Evolutionary conservation across 768 basidiomycete genomes (phyloP).

Genomic region (Boletus fagicola): DNA sequence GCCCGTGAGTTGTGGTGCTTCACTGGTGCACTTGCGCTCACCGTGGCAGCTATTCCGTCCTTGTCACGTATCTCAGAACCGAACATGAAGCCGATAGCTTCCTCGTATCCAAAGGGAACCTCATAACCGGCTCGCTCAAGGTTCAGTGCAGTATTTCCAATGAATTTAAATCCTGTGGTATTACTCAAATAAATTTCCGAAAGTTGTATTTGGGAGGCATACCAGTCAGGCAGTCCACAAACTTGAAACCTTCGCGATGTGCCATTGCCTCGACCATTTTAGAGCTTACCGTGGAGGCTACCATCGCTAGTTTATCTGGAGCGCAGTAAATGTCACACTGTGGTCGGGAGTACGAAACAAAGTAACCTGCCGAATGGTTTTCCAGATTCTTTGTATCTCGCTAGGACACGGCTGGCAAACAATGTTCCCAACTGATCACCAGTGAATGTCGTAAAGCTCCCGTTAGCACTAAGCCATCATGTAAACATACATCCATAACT

Average conservation of each 20-base stretch:
- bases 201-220: background rate
- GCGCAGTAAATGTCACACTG: slow-evolving; percentile 36
- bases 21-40: slow-evolving; percentile 27
- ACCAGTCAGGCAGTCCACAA: slow-evolving; percentile 86
- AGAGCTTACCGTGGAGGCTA: slow-evolving; percentile 87
- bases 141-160: slow-evolving; percentile 76
- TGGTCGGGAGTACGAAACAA: slow-evolving; percentile 35
- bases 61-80: slow-evolving; percentile 79
- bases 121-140: slow-evolving; percentile 66
- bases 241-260: slow-evolving; percentile 71
- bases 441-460: slow-evolving; percentile 69
- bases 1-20: background rate
- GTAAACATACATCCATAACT: slow-evolving; percentile 1
- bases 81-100: slow-evolving; percentile 92
- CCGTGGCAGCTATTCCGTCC: slow-evolving; percentile 82
- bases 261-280: slow-evolving; percentile 87
- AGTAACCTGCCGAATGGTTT: slow-evolving; percentile 40
- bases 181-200: background rate
- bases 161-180: slow-evolving; percentile 80
- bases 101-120: slow-evolving; percentile 84
- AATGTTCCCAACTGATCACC: slow-evolving; percentile 79
- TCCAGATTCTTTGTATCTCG: slow-evolving; percentile 44
- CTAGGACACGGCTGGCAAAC: slow-evolving; percentile 47
- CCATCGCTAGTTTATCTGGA: slow-evolving; percentile 70
- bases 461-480: slow-evolving; percentile 31